Conservation (phyloP, 2,329 filamentous ascomycete genomes). For the Dissoconium aciculare region DNA sequence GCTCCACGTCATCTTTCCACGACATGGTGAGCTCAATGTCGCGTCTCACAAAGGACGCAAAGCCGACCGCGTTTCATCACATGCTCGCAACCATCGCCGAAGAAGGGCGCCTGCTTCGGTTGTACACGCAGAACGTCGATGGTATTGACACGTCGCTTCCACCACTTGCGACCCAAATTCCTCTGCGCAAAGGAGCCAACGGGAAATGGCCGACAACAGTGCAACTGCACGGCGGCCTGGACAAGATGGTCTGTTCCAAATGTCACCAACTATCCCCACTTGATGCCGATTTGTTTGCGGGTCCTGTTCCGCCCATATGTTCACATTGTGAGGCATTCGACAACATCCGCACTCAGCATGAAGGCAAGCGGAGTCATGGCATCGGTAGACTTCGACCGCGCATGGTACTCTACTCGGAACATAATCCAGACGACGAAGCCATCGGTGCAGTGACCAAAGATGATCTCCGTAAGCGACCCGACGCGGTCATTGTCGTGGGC, state of each 20-base stretch:
- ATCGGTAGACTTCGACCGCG: constrained; percentile 78
- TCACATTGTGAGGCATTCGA: constrained; percentile 60
- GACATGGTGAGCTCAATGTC: constrained; percentile 88
- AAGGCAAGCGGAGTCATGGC: constrained; percentile 82
- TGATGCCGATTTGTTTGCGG: constrained; percentile 63
- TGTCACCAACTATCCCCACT: constrained; percentile 66
- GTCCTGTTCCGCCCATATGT: constrained; percentile 71
- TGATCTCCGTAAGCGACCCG: constrained; percentile 71
- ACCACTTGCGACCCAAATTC: constrained; percentile 66
- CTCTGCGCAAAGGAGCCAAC: constrained; percentile 53
- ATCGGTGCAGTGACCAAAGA: constrained; percentile 82
- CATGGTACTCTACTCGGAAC: constrained; percentile 95
- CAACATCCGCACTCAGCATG: constrained; percentile 54
- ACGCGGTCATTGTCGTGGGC: constrained; percentile 86
- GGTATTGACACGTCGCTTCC: constrained; percentile 75
- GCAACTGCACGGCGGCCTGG: constrained; percentile 82
- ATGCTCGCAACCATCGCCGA: constrained; percentile 78
- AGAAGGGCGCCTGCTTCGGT: constrained; percentile 70
- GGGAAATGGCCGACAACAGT: constrained; percentile 88
- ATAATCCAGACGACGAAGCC: constrained; percentile 89
- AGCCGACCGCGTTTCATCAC: constrained; percentile 83
- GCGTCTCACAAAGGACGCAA: constrained; percentile 57
- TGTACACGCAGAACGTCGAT: constrained; percentile 96
- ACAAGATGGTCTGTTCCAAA: constrained; percentile 95
- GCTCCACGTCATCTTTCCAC: constrained; percentile 80